Evolutionary conservation across 1,284 basidiomycete species (phyloP).

Genomic region (Cerrena zonata): DNA sequence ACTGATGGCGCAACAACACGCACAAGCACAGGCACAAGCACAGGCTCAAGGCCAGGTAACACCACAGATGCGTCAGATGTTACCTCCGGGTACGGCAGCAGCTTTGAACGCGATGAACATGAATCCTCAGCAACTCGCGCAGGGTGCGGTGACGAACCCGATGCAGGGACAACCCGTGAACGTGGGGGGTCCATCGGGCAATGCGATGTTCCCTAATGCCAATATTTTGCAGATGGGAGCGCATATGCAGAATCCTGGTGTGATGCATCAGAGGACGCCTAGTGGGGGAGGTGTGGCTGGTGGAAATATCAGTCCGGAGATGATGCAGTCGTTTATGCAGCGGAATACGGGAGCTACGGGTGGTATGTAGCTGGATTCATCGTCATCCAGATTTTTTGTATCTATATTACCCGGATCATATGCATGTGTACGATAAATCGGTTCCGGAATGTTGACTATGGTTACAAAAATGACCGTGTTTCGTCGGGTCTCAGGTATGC

Average conservation of each 20-base stretch:
- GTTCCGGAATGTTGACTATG: too few species aligned
- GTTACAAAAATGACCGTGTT: too few species aligned
- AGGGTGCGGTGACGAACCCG: not conserved
- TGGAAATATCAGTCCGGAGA: constrained; percentile 39
- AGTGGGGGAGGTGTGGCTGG: constrained; percentile 19
- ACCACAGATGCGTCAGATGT: constrained; percentile 6
- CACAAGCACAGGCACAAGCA: constrained; percentile 9
- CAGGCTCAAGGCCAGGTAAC: constrained; percentile 20
- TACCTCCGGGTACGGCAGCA: not conserved
- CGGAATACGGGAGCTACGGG: constrained; percentile 18
- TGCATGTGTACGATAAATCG: too few species aligned
- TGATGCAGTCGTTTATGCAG: constrained; percentile 61
- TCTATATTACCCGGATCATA: too few species aligned
- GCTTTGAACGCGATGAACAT: not conserved
- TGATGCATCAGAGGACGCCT: constrained; percentile 19
- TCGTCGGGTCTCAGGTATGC: too few species aligned
- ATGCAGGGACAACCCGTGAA: constrained; percentile 7
- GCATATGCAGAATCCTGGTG: constrained; percentile 1
- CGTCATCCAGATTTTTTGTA: too few species aligned
- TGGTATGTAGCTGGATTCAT: not conserved
- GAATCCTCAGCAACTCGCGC: constrained; percentile 8
- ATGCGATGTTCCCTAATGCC: not conserved
- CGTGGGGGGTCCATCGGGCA: constrained; percentile 12
- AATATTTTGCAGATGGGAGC: not conserved
- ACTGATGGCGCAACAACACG: not conserved